Percentiles rank a stretch among this genome's conserved stretches.
phyloP scores from a whole-genome alignment of 169 alveolate genomes.

The Plasmodium sp. region DNA sequence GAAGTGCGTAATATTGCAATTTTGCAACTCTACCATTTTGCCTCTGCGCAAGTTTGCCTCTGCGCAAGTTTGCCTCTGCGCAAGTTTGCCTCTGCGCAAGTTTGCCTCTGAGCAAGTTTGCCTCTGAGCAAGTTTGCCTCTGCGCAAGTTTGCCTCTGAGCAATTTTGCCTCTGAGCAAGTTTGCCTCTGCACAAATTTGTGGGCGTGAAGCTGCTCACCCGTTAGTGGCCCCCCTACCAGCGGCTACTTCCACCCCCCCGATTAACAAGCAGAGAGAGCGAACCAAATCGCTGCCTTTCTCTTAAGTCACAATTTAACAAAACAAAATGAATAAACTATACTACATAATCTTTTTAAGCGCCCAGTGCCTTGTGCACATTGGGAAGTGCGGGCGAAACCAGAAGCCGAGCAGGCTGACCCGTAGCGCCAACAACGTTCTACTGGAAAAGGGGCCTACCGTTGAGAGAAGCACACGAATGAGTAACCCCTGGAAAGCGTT shows the following conservation, averaged over 20 bases:
- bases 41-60: neutral
- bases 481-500: slow-evolving; percentile 77
- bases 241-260: neutral
- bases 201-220: neutral
- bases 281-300: neutral
- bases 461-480: slow-evolving; percentile 37
- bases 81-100: no score
- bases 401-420: neutral
- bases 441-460: neutral
- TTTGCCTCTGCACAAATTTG: neutral
- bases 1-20: neutral
- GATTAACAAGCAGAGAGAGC: neutral
- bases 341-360: slow-evolving; percentile 28
- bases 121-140: neutral
- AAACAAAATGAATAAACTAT: slow-evolving; percentile 41
- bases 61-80: neutral
- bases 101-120: no score
- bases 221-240: neutral
- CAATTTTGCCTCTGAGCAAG: neutral
- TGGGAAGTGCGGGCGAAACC: neutral
- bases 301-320: slow-evolving; percentile 8
- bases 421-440: neutral
- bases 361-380: slow-evolving; percentile 17
- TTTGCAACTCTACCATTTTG: neutral
- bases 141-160: neutral